phyloP scores from a whole-genome alignment of 306 rosid genomes.

The Quercus rubra region DNA sequence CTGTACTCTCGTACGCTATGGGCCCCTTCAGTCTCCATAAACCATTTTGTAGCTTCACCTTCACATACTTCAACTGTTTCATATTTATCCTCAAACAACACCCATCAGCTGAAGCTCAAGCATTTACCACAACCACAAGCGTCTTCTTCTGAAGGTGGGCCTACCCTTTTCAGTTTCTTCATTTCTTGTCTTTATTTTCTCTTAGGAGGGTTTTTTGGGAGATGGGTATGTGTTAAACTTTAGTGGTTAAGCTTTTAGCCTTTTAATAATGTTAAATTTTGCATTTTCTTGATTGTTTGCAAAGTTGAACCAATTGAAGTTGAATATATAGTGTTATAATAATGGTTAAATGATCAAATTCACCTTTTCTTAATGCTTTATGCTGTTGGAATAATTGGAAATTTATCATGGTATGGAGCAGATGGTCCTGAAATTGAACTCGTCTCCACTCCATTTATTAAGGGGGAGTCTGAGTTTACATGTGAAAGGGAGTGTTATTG shows the following conservation, averaged over 20 bases:
- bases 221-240: conserved; percentile 5
- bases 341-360: no score
- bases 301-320: background rate
- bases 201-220: background rate
- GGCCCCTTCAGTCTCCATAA: conserved; percentile 8
- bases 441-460: no score
- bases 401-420: no score
- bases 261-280: background rate
- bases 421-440: no score
- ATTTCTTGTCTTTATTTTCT: conserved; percentile 15
- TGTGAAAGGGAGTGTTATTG: no score
- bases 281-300: background rate
- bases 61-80: conserved; percentile 16
- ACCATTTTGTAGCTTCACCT: conserved; percentile 12
- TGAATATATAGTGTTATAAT: background rate
- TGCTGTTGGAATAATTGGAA: no score
- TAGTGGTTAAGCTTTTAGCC: background rate
- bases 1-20: conserved; percentile 20
- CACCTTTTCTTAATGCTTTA: no score
- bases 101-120: conserved; percentile 39
- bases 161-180: conserved; percentile 14
- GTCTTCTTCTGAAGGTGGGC: conserved; percentile 56
- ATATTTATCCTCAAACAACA: conserved; percentile 20
- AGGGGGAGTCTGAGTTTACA: no score
- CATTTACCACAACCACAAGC: conserved; percentile 23